Percentiles rank a stretch among this genome's conserved stretches.
Evolutionary conservation across 257 asterid genomes (phyloP).

Genomic region (Ilex aquifolium): DNA sequence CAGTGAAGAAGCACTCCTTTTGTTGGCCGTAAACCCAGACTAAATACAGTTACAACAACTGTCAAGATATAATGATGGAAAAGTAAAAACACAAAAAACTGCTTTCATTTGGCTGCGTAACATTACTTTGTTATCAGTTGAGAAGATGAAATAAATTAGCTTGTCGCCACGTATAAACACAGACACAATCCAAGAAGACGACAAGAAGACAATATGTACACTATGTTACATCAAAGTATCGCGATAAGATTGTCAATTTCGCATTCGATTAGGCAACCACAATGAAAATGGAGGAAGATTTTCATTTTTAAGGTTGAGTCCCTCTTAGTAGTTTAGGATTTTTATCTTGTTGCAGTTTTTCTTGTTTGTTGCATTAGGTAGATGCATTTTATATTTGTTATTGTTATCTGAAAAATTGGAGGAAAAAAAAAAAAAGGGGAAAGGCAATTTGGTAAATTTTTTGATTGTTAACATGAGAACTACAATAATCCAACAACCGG

Average conservation of each 20-base stretch:
- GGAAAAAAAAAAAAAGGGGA: background rate
- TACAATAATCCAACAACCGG: too few relatives aligned
- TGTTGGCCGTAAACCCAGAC: conserved; percentile 87
- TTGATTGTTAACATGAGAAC: too few relatives aligned
- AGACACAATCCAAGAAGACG: background rate
- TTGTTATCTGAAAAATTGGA: background rate
- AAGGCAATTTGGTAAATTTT: too few relatives aligned
- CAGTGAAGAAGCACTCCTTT: conserved; percentile 98
- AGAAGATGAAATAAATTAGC: background rate
- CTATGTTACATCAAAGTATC: background rate
- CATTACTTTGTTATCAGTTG: background rate
- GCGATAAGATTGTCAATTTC: background rate
- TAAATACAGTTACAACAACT: conserved; percentile 26
- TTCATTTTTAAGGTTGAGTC: background rate
- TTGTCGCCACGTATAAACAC: background rate
- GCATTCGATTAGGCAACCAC: background rate
- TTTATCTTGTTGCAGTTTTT: too few relatives aligned
- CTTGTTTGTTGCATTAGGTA: background rate
- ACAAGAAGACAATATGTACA: background rate
- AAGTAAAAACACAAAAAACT: background rate
- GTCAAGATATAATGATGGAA: conserved; percentile 15
- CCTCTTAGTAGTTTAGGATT: too few relatives aligned
- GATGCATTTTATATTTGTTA: background rate
- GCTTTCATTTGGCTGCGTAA: background rate
- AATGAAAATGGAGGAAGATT: background rate